Percentiles rank a stretch among this genome's conserved stretches.
These are phyloP conservation scores for Betula pendula DNA, from an alignment of 306 rosid genomes.

Conservation along the genomic window DNA sequence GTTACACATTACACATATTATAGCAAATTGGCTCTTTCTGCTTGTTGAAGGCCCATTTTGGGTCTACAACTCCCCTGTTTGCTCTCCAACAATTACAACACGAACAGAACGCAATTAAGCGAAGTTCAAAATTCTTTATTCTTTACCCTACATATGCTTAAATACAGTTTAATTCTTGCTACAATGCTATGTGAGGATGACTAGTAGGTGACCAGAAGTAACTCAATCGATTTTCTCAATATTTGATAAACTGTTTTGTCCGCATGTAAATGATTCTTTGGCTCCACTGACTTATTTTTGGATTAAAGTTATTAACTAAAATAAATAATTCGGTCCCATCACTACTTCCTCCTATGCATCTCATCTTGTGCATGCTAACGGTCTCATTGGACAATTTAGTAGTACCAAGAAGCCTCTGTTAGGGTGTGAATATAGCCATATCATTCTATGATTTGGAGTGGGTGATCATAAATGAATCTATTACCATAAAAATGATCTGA, in stretches of 20 bases:
- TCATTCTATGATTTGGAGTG: neutral
- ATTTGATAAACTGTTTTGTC: neutral
- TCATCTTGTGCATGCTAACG: neutral
- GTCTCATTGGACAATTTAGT: neutral
- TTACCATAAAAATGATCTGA: neutral
- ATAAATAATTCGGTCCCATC: neutral
- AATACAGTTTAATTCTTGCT: neutral
- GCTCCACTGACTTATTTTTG: neutral
- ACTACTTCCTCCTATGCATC: neutral
- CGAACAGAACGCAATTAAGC: neutral
- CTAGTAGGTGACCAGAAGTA: neutral
- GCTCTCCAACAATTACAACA: neutral
- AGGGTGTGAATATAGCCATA: neutral
- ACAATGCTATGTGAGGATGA: neutral
- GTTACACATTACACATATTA: neutral
- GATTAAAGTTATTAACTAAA: neutral
- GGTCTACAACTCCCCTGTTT: neutral
- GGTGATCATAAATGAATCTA: neutral
- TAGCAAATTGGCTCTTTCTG: neutral
- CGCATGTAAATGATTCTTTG: neutral
- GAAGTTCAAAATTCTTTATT: neutral
- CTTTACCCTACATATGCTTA: neutral
- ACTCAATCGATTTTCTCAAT: neutral
- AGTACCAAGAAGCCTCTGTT: neutral
- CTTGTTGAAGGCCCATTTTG: conserved; percentile 11